Base-by-base conservation (phyloP, 139 green algal genomes). In the Ettlia oleoabundans region DNA sequence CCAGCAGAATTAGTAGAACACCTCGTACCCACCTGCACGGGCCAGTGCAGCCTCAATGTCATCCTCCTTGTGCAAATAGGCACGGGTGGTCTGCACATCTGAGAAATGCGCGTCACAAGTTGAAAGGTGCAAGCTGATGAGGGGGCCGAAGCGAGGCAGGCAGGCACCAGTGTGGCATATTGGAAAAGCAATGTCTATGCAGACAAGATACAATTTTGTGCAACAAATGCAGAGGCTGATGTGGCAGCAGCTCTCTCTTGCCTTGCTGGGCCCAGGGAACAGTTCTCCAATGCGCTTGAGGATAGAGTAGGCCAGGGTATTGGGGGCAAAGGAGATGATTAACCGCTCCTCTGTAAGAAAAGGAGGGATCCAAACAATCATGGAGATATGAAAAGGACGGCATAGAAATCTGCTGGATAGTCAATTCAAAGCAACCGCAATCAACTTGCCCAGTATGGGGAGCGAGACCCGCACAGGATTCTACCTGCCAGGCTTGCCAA, bases 231-330 rank as follows among this genome's bases (percentile, higher is more conserved):
- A 13, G 24, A 33, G 13, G 58, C 21, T 30, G 24, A 32, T 21
- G 18, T 30, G 24, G 32, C 63, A 30, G 21, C 58, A n/a, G 58
- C 63, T 7, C 63, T 7, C 5, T 15, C 74, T 9, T 58, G 88
- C 80, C 78, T 90, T 91, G 51, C 82, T 84, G 10, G 95, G 94
- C 0, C 96, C 96, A 0, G 97, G 97, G 88, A 99, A 99, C 30
- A 99, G 91, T 89, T 99, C 97, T 2, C 97, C 97, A 21, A 99
- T 95, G 84, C 97, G 92, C 90, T 98, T 98, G 38, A 98, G 89
- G 19, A 96, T 74, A 2, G 86, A 81, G 83, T 96, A 96, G 19
- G 79, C 85, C 0, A 90, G 84, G 4, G 95, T 98, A 71, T 98
- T 95, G 71, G 97, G 97, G 5, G 97, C 97, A 84, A 99, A 99